phyloP scores from a whole-genome alignment of 257 asterid genomes.

The Solanum appendiculatum region DNA sequence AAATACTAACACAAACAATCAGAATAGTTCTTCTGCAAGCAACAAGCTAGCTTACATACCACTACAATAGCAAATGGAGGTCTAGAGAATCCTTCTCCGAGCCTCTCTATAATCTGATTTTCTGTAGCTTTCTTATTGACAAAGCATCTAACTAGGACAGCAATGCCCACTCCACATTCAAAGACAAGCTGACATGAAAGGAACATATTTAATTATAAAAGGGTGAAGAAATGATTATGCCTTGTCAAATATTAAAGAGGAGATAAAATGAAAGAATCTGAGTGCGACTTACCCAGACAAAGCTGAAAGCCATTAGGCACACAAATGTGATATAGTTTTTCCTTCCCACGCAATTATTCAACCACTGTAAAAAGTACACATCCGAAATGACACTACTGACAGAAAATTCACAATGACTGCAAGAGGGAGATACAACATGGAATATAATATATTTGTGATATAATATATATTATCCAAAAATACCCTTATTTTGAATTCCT shows the following conservation, averaged over 20 bases:
- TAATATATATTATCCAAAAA: background rate
- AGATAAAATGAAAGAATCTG: background rate
- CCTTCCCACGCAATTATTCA: conserved; percentile 92
- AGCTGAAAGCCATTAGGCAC: conserved; percentile 89
- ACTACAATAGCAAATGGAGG: conserved; percentile 92
- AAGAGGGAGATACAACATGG: background rate
- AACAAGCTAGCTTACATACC: conserved; percentile 34
- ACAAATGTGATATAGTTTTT: conserved; percentile 76
- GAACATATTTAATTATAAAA: conserved; percentile 1
- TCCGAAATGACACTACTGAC: background rate
- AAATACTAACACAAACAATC: background rate
- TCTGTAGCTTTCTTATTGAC: conserved; percentile 60
- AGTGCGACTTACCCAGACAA: conserved; percentile 59
- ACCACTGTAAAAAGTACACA: conserved; percentile 57
- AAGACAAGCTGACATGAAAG: conserved; percentile 67
- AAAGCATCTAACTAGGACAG: conserved; percentile 89
- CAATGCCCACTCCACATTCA: conserved; percentile 77
- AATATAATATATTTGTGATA: background rate
- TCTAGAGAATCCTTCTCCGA: conserved; percentile 92
- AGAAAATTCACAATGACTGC: background rate
- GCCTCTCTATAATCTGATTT: conserved; percentile 60
- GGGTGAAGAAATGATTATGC: background rate
- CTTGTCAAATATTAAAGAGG: background rate
- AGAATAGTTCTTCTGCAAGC: background rate
- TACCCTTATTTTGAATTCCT: background rate